Conservation (phyloP, 2,329 filamentous ascomycete species). For the Beauveria pseudobassiana region DNA sequence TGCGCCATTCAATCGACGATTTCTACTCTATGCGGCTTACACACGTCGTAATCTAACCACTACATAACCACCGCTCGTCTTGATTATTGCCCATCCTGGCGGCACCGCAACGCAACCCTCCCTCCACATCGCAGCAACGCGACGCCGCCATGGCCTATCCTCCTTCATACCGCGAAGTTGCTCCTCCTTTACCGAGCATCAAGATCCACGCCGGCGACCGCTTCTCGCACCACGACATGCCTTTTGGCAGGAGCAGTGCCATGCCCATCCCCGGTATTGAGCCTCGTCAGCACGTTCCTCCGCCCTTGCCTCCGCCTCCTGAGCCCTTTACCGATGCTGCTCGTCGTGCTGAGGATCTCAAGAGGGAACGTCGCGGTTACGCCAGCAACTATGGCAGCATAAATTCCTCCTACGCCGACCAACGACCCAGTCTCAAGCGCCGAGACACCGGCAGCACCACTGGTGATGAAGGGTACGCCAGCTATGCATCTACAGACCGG, state of each 20-base stretch:
- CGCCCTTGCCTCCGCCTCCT: slow-evolving; percentile 39
- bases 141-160: slow-evolving; percentile 27
- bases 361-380: slow-evolving; percentile 21
- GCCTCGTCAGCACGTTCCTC: slow-evolving; percentile 29
- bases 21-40: slow-evolving; percentile 4
- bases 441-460: slow-evolving; percentile 20
- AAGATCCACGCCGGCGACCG: slow-evolving; percentile 24
- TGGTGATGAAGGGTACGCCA: slow-evolving; percentile 37
- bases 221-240: slow-evolving; percentile 24
- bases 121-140: not conserved
- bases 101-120: not conserved
- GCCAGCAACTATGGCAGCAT: slow-evolving; percentile 34
- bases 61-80: slow-evolving; percentile 2
- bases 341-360: slow-evolving; percentile 23
- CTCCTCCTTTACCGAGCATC: slow-evolving; percentile 30
- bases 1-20: not conserved
- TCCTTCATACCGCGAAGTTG: slow-evolving; percentile 28
- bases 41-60: slow-evolving; percentile 3
- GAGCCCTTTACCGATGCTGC: slow-evolving; percentile 28
- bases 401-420: slow-evolving; percentile 27
- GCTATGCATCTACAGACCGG: slow-evolving; percentile 33
- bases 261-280: slow-evolving; percentile 36
- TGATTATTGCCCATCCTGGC: not conserved
- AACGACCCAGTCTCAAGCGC: slow-evolving; percentile 26
- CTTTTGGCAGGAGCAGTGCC: slow-evolving; percentile 28